These are phyloP conservation scores for Linum tenue DNA, from an alignment of 345 rosid genomes.

Conservation along the genomic window DNA sequence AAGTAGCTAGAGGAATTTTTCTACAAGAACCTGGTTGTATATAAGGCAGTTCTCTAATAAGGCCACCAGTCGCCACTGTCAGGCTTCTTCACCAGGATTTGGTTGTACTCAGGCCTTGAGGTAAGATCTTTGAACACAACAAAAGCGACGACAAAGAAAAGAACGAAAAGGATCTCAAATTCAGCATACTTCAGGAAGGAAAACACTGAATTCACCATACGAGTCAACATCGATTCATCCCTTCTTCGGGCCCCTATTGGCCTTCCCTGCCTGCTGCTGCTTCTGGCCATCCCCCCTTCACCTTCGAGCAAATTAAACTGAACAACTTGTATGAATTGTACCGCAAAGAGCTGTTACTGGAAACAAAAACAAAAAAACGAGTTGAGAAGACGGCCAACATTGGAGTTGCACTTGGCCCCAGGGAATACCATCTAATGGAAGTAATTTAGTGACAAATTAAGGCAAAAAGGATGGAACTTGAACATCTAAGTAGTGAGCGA, in stretches of 20 bases:
- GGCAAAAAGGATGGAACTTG: not conserved
- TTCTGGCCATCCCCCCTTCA: not conserved
- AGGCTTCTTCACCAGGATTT: slow-evolving; percentile 58
- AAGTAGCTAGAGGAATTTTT: not conserved
- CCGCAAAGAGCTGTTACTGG: not conserved
- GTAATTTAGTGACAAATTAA: not conserved
- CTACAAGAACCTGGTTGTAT: not conserved
- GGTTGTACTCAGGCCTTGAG: slow-evolving; percentile 39
- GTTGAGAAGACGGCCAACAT: not conserved
- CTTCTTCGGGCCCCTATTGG: slow-evolving; percentile 16
- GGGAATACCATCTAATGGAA: not conserved
- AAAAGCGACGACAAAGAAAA: slow-evolving; percentile 50
- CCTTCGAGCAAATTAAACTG: not conserved
- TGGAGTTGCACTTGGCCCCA: not conserved
- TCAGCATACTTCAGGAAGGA: slow-evolving; percentile 36
- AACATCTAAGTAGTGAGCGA: not conserved
- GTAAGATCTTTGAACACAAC: slow-evolving; percentile 60
- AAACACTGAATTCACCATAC: slow-evolving; percentile 30
- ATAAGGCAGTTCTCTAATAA: slow-evolving; percentile 15
- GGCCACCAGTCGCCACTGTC: slow-evolving; percentile 47
- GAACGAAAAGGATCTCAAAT: slow-evolving; percentile 59
- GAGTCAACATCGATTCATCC: slow-evolving; percentile 36
- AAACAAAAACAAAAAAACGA: not conserved
- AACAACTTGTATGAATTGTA: not conserved
- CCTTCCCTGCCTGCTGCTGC: slow-evolving; percentile 17